A percentile compares a stretch with the other conserved stretches of the same genome.
phyloP scores from a whole-genome alignment of 805 yeast species.

The Spathaspora sp. region DNA sequence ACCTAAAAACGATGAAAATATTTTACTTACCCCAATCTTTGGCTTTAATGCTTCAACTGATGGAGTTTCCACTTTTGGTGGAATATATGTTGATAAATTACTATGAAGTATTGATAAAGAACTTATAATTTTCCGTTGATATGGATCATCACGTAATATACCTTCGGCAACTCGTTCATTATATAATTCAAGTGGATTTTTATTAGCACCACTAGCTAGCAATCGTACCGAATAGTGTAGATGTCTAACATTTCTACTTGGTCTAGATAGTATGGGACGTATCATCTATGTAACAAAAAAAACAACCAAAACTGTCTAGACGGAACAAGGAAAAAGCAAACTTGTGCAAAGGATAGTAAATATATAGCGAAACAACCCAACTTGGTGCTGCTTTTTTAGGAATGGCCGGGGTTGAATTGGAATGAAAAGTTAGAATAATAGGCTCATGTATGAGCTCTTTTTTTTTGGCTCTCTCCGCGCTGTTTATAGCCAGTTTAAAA shows the following conservation, averaged over 20 bases:
- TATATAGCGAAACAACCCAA: not conserved
- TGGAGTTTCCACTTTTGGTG: constrained; percentile 59
- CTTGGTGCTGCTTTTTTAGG: not conserved
- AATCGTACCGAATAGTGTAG: not conserved
- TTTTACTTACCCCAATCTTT: constrained; percentile 38
- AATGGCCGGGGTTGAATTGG: no score
- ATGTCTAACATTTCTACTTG: not conserved
- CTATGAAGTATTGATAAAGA: constrained; percentile 58
- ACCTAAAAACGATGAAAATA: constrained; percentile 22
- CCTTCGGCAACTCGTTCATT: constrained; percentile 47
- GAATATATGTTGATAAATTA: constrained; percentile 51
- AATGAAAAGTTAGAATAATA: not conserved
- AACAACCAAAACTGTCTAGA: not conserved
- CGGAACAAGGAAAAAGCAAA: not conserved
- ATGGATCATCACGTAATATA: constrained; percentile 64
- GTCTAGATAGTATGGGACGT: not conserved
- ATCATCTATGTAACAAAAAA: not conserved
- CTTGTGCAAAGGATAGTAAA: not conserved
- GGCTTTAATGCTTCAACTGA: constrained; percentile 49
- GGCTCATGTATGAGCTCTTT: not conserved
- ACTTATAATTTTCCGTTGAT: constrained; percentile 71
- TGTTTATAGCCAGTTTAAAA: not conserved
- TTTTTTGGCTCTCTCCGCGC: not conserved
- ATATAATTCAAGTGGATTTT: constrained; percentile 52
- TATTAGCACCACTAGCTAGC: not conserved